Evolutionary conservation across 129 eudicot species (phyloP), one percentile per base, ranked within the genome.

Genomic region (Saposhnikovia divaricata): DNA sequence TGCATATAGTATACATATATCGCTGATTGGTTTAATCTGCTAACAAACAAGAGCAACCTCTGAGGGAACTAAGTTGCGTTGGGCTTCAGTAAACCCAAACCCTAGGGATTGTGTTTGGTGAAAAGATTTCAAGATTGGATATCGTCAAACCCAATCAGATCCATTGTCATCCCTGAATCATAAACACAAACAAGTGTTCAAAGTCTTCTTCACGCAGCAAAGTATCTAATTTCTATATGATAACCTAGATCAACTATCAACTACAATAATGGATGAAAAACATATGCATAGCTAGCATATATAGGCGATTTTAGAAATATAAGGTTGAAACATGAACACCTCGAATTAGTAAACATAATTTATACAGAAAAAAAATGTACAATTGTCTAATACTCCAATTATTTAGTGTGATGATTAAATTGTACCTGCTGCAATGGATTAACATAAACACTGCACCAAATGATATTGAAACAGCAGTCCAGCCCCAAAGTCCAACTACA

Each of bases 401-500:
- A 25, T 3, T 9, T 31, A 16, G 14, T 10, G 53, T 42, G 69
- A 42, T 37, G 6, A 25, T 23, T 74, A 71, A 81, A 75, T 57
- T 21, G 7, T 85, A 94, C 98, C 98, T 94, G 85, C 98, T 91
- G 84, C 96, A 90, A 3, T 86, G 96, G 44, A 86, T 38, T 47
- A 94, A 84, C 98, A 92, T 89, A 59, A 92, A 10, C 76, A 94
- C 81, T 31, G 96, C 76, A 79, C 84, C 83, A 80, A 92, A 82
- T 79, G 89, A 86, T 44, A 92, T 45, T 27, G 92, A 92, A 78
- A 92, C 97, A 72, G 82, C 96, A 78, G 87, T 87, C 98, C 98
- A 94, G 59, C 96, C 97, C 98, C 98, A 94, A 75, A 94, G 92
- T 79, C 90, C 98, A 72, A 94, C 90, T 80, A 87, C 89, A 74